Conservation (phyloP, 2,329 filamentous ascomycete genomes). For the Tolypocladium amazonense region DNA sequence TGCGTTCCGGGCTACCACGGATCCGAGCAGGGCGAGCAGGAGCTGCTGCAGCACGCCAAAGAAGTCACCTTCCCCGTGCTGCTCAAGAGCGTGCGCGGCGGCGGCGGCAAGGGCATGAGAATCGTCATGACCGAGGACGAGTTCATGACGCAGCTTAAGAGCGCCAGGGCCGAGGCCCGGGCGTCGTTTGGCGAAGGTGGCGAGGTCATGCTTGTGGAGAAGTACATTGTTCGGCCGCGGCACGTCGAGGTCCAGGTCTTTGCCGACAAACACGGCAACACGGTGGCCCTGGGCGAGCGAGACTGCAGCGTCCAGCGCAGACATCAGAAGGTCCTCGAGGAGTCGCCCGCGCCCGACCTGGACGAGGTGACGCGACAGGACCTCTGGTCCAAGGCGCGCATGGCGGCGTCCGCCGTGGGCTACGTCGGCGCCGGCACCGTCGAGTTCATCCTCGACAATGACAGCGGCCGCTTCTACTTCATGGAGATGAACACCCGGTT, state of each 20-base stretch:
- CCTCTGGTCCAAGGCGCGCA: conserved; percentile 55
- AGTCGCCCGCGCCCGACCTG: conserved; percentile 68
- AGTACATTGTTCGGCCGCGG: conserved; percentile 66
- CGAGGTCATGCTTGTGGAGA: conserved; percentile 76
- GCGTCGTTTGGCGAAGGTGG: conserved; percentile 72
- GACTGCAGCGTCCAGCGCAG: conserved; percentile 81
- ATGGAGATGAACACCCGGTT: conserved; percentile 81
- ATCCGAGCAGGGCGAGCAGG: conserved; percentile 57
- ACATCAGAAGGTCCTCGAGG: conserved; percentile 87
- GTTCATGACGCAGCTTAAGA: conserved; percentile 59
- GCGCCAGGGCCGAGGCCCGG: conserved; percentile 63
- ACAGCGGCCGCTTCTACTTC: conserved; percentile 70
- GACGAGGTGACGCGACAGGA: conserved; percentile 47
- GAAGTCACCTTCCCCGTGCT: conserved; percentile 61
- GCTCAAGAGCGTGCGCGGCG: conserved; percentile 70
- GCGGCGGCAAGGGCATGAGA: conserved; percentile 77
- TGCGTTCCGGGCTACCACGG: conserved; percentile 97
- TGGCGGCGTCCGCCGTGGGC: conserved; percentile 62
- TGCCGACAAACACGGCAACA: conserved; percentile 69
- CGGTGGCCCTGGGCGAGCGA: conserved; percentile 74
- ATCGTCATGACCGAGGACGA: conserved; percentile 60
- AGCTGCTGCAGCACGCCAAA: conserved; percentile 57
- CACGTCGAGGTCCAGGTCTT: conserved; percentile 91
- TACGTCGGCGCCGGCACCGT: conserved; percentile 87
- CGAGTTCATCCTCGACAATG: conserved; percentile 82